Evolutionary conservation across 257 asterid species (phyloP).

Genomic region (Solanum rostratum): DNA sequence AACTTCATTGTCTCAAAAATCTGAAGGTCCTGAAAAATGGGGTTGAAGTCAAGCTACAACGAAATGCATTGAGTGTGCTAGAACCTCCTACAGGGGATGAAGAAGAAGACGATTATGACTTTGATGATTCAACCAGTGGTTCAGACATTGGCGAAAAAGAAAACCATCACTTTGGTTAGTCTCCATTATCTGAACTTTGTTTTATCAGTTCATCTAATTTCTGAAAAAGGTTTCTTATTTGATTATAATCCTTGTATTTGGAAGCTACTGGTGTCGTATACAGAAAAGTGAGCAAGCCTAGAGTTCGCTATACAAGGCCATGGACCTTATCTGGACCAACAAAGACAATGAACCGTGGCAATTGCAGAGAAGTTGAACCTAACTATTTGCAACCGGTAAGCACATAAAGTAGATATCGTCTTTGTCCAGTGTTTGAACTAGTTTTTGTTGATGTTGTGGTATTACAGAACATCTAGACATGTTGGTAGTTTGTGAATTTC

Average conservation of each 20-base stretch:
- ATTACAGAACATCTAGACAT: neutral
- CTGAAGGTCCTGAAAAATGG: constrained; percentile 85
- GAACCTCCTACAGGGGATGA: constrained; percentile 93
- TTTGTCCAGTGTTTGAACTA: neutral
- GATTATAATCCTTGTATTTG: constrained; percentile 2
- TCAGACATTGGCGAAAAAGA: constrained; percentile 61
- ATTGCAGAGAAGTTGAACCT: constrained; percentile 40
- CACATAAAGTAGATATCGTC: neutral
- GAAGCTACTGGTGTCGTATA: constrained; percentile 60
- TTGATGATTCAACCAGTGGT: constrained; percentile 74
- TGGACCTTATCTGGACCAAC: constrained; percentile 52
- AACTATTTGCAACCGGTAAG: constrained; percentile 41
- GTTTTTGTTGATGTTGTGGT: neutral
- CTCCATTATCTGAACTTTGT: neutral
- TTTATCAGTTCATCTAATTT: neutral
- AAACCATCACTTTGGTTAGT: constrained; percentile 53
- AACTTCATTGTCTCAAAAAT: neutral
- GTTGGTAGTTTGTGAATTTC: neutral
- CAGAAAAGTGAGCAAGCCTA: constrained; percentile 62
- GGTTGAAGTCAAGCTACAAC: constrained; percentile 86
- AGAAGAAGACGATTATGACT: constrained; percentile 55
- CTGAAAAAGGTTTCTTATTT: neutral
- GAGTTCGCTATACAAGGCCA: constrained; percentile 51
- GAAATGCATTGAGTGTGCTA: constrained; percentile 88
- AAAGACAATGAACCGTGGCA: constrained; percentile 36